Evolutionary conservation across 805 yeast genomes (phyloP), one percentile per base, ranked within the genome.

Genomic region (Sugiyamaella valdiviana): DNA sequence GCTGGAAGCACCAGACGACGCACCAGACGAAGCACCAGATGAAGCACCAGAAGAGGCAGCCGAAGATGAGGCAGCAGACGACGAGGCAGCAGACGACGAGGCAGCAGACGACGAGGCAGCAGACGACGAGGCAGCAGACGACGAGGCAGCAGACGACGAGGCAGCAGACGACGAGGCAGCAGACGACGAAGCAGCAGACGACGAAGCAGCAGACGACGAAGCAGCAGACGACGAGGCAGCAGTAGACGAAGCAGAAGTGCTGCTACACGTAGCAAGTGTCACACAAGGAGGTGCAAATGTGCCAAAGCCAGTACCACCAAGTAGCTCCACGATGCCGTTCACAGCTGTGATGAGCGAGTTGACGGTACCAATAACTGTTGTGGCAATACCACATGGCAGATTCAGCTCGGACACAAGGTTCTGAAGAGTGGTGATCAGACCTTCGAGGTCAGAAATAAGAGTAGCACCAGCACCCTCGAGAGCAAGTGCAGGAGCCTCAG

Each of bases 81-180:
- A n/a, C 21, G 37, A 9, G 29, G 44, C 7, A 39, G 45, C 22
- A 21, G 39, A 10, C 17, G n/a, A 16, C 9, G 45, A 6, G 19
- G 40, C 24, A 12, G 45, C 6, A 32, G 39, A 12, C n/a, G 39
- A 9, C 4, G 38, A 22, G n/a, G 7, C 22, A 22, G 37, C 15
- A 24, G 40, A 23, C 42, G 45, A 15, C 12, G 45, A 19, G 17
- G 42, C 36, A 38, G 36, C 26, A 23, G 44, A 22, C 16, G 44
- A 3, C 12, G 44, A 23, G 14, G 44, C 9, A 24, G 44, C 22
- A 14, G 44, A 17, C 10, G 36, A 9, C 5, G 17, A 7, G 7
- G 36, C 23, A 12, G 21, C 42, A 20, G 42, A 19, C 12, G n/a
- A n/a, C 3, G 19, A 5, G 4, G 39, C 39, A 6, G 42, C 10